Evolutionary conservation across 495 filamentous ascomycete genomes (phyloP).

Genomic region (Penicillium daleae): DNA sequence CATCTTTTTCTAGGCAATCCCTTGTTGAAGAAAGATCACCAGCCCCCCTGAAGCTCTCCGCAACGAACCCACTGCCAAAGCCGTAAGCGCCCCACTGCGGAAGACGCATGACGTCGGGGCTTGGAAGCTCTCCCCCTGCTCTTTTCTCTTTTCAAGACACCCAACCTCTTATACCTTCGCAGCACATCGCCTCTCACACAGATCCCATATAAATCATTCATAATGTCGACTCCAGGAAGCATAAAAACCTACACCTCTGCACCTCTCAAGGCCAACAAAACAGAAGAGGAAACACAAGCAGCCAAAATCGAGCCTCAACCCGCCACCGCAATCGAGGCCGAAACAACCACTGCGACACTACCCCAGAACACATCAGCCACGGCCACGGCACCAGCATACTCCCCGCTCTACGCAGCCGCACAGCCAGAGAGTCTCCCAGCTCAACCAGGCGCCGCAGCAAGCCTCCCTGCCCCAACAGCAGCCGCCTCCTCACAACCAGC

Average conservation of each 20-base stretch:
- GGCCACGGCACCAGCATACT: conserved; percentile 43
- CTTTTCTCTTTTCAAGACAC: conserved; percentile 1
- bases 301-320: conserved; percentile 41
- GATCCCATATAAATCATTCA: conserved; percentile 10
- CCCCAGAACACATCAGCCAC: conserved; percentile 33
- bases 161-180: background rate
- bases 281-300: conserved; percentile 25
- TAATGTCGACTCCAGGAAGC: conserved; percentile 53
- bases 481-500: conserved; percentile 27
- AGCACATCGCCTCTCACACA: background rate
- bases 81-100: conserved; percentile 27
- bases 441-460: conserved; percentile 45
- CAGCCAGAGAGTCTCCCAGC: conserved; percentile 45
- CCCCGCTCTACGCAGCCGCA: conserved; percentile 51
- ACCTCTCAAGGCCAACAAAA: conserved; percentile 54
- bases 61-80: conserved; percentile 6
- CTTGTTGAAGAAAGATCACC: background rate
- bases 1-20: background rate
- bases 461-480: conserved; percentile 30
- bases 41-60: conserved; percentile 9
- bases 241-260: conserved; percentile 63
- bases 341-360: conserved; percentile 22
- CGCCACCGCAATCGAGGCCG: conserved; percentile 39
- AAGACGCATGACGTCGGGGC: conserved; percentile 31
- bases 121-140: conserved; percentile 24